Conservation (phyloP, 495 filamentous ascomycete species). For the Monascus purpureus region DNA sequence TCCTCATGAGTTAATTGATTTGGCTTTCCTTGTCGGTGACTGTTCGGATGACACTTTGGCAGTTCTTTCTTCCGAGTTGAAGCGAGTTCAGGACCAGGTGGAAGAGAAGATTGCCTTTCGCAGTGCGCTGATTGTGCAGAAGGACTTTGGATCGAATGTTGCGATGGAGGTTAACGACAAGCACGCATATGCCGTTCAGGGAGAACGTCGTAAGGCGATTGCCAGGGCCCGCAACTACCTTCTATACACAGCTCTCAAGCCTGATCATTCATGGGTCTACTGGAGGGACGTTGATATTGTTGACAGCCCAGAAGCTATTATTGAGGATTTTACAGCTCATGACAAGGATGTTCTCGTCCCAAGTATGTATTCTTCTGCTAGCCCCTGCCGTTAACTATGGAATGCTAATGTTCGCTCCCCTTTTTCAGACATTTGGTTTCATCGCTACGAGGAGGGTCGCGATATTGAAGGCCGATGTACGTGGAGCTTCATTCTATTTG, state of each 20-base stretch:
- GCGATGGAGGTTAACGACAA: conserved; percentile 67
- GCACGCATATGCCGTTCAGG: conserved; percentile 79
- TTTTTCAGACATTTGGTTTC: conserved; percentile 88
- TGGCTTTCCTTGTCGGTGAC: conserved; percentile 89
- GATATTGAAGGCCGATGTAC: conserved; percentile 93
- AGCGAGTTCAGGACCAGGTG: conserved; percentile 71
- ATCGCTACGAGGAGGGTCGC: conserved; percentile 64
- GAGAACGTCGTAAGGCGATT: conserved; percentile 79
- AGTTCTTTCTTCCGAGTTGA: conserved; percentile 62
- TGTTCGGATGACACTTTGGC: conserved; percentile 80
- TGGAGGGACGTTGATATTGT: conserved; percentile 96
- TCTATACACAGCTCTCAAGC: conserved; percentile 68
- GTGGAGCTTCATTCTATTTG: conserved; percentile 24
- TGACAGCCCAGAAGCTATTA: conserved; percentile 72
- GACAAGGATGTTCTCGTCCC: conserved; percentile 88
- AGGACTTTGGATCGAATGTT: conserved; percentile 64
- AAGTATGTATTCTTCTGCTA: conserved; percentile 46
- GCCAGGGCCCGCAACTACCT: conserved; percentile 86
- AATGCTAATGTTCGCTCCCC: conserved; percentile 17
- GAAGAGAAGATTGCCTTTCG: conserved; percentile 64
- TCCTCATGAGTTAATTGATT: conserved; percentile 88
- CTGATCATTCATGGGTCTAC: conserved; percentile 96
- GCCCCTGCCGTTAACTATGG: background rate
- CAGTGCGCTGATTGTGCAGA: conserved; percentile 70
- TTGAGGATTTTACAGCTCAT: conserved; percentile 92